Evolutionary conservation across 2,329 filamentous ascomycete species (phyloP).

Genomic region (Colletotrichum tropicale): DNA sequence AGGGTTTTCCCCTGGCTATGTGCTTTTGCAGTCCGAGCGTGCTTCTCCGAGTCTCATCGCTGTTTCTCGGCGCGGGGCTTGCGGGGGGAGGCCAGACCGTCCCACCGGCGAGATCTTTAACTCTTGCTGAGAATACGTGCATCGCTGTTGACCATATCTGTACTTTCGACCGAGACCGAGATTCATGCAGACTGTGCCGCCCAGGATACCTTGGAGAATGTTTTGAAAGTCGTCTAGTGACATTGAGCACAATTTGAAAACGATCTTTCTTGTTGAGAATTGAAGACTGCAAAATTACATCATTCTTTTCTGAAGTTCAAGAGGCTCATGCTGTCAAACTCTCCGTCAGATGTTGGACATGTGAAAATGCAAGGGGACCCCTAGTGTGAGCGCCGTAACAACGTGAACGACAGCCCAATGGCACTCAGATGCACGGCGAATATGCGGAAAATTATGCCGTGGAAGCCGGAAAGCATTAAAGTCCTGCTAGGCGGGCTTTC

Average conservation of each 20-base stretch:
- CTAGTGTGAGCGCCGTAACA: background rate
- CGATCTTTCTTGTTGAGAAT: rapidly evolving
- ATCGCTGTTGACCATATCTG: background rate
- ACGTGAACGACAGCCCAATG: background rate
- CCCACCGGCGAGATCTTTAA: background rate
- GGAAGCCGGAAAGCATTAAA: background rate
- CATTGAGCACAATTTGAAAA: background rate
- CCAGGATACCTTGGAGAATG: background rate
- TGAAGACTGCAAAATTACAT: background rate
- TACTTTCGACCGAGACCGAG: background rate
- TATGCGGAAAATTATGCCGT: background rate
- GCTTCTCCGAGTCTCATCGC: background rate
- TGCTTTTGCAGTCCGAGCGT: background rate
- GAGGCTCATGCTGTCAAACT: background rate
- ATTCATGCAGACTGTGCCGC: background rate
- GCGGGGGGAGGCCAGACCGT: background rate
- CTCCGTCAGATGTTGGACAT: background rate
- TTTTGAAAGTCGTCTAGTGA: background rate
- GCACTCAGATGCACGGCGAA: background rate
- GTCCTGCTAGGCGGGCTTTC: background rate
- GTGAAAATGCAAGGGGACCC: background rate
- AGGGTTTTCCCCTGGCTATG: background rate
- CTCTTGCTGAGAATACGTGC: background rate
- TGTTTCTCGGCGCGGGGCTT: background rate
- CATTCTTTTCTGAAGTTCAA: background rate